These are phyloP conservation scores for Boletus rex-veris DNA, from an alignment of 768 basidiomycete species.

Conservation along the genomic window DNA sequence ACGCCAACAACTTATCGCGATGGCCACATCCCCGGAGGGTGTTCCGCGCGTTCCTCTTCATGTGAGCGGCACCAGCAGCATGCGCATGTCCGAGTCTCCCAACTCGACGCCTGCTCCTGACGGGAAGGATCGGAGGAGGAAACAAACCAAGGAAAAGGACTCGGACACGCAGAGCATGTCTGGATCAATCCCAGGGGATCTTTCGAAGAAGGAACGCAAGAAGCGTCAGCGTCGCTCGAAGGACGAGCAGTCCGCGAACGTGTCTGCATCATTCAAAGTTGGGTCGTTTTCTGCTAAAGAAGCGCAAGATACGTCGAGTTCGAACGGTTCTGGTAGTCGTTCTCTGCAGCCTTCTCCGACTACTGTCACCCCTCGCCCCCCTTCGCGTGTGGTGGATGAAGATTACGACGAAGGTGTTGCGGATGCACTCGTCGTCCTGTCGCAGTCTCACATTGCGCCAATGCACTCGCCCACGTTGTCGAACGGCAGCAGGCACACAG, in stretches of 20 bases:
- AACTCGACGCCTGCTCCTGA: constrained; percentile 42
- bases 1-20: constrained; percentile 34
- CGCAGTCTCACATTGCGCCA: constrained; percentile 36
- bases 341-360: constrained; percentile 75
- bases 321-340: constrained; percentile 56
- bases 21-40: constrained; percentile 48
- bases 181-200: constrained; percentile 35
- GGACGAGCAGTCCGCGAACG: constrained; percentile 39
- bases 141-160: constrained; percentile 50
- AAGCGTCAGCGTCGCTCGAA: constrained; percentile 43
- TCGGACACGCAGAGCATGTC: constrained; percentile 32
- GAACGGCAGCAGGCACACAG: constrained; percentile 50
- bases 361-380: constrained; percentile 53
- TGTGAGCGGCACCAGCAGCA: constrained; percentile 26
- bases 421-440: constrained; percentile 75
- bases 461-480: constrained; percentile 57
- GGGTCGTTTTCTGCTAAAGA: constrained; percentile 38
- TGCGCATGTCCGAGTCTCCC: constrained; percentile 61
- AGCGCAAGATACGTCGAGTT: constrained; percentile 62
- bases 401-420: constrained; percentile 94
- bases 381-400: constrained; percentile 76
- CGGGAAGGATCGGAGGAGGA: constrained; percentile 44
- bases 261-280: constrained; percentile 33
- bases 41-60: constrained; percentile 29
- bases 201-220: constrained; percentile 57